A percentile compares a stretch with the other conserved stretches of the same genome.
phyloP scores from a whole-genome alignment of 139 green algal species.

The Mesotaenium endlicherianum region DNA sequence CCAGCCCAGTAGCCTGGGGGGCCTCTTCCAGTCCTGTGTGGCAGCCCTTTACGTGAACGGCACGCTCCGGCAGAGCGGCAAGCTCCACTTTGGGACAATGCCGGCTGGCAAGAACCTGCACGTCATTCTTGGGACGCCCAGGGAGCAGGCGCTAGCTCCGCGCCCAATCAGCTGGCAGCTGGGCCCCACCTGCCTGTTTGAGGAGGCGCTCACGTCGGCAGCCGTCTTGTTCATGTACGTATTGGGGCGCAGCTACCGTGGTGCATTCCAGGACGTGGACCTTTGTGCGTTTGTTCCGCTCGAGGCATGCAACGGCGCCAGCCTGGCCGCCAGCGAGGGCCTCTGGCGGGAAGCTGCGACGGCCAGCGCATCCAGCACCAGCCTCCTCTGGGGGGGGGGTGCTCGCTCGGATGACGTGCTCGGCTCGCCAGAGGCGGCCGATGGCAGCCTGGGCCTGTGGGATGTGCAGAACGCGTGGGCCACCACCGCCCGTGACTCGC shows the following conservation, averaged over 20 bases:
- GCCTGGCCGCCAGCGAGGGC: neutral
- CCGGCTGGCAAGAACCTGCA: neutral
- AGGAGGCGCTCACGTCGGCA: conserved; percentile 32
- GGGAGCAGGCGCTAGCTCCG: too few relatives aligned
- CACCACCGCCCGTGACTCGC: neutral
- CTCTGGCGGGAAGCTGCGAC: conserved; percentile 5
- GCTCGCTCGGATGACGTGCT: neutral
- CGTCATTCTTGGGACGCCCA: conserved; percentile 13
- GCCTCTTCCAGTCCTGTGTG: conserved; percentile 33
- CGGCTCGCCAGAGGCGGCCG: neutral
- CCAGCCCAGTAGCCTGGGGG: neutral
- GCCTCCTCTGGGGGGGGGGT: neutral
- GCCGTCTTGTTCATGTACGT: conserved; percentile 27
- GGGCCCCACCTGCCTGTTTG: conserved; percentile 25
- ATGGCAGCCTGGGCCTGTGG: conserved; percentile 20
- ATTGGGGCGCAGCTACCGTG: conserved; percentile 38
- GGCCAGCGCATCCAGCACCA: too few relatives aligned
- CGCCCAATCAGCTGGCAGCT: conserved; percentile 31
- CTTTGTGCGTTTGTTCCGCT: conserved; percentile 15
- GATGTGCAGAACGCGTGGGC: neutral
- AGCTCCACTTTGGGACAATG: conserved; percentile 7
- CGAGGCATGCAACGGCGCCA: neutral
- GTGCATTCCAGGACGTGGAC: conserved; percentile 37
- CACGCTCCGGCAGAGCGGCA: conserved; percentile 27
- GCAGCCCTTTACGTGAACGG: conserved; percentile 43